phyloP scores from a whole-genome alignment of 2,329 filamentous ascomycete species.

The Mycosphaerelloides madeirae region DNA sequence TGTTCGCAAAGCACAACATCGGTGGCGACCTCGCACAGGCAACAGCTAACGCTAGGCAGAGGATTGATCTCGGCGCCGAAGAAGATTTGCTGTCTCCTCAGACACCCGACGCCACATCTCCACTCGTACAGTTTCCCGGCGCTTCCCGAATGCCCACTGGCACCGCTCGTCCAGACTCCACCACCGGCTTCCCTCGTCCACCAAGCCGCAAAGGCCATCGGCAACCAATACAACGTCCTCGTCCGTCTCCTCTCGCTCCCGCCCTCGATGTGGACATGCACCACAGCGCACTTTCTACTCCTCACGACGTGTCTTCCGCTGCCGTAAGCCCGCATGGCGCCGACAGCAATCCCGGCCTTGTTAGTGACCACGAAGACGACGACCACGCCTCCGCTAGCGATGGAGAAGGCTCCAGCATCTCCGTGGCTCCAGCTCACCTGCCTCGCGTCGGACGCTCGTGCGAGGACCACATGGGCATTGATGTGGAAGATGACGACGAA shows the following conservation, averaged over 20 bases:
- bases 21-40: slow-evolving; percentile 35
- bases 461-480: slow-evolving; percentile 32
- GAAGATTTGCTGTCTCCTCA: slow-evolving; percentile 27
- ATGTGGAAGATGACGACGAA: slow-evolving; percentile 33
- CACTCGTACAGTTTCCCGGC: slow-evolving; percentile 13
- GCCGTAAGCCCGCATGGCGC: slow-evolving; percentile 45
- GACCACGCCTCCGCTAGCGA: slow-evolving; percentile 33
- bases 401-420: slow-evolving; percentile 25
- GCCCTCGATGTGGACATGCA: slow-evolving; percentile 10
- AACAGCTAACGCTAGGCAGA: slow-evolving; percentile 28
- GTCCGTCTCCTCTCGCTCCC: slow-evolving; percentile 30
- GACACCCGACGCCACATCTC: slow-evolving; percentile 19
- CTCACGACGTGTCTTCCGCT: slow-evolving; percentile 21
- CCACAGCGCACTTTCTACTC: slow-evolving; percentile 27
- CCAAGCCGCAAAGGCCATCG: slow-evolving; percentile 28
- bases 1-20: slow-evolving; percentile 39
- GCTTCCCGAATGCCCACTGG: slow-evolving; percentile 15
- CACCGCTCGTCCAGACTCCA: neutral
- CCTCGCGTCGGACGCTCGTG: slow-evolving; percentile 21
- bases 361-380: slow-evolving; percentile 49
- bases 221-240: slow-evolving; percentile 25
- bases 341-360: slow-evolving; percentile 47
- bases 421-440: slow-evolving; percentile 24
- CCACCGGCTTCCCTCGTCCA: slow-evolving; percentile 17
- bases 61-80: slow-evolving; percentile 31